Conservation (phyloP, 768 basidiomycete genomes). For the Suillus luteus region DNA sequence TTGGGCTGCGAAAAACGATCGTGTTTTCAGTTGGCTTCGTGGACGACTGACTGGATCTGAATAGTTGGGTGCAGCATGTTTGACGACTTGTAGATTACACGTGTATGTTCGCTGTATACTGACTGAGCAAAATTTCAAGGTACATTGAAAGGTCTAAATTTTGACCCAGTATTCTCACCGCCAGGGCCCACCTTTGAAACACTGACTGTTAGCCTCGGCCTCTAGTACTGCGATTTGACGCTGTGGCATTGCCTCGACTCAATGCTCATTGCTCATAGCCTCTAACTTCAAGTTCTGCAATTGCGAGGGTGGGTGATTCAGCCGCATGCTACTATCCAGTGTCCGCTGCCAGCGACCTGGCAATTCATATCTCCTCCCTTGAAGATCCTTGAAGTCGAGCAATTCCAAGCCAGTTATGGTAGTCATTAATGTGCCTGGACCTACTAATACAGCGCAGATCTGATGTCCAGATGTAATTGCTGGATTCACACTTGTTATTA, state of each 20-base stretch:
- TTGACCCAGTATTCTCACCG: neutral
- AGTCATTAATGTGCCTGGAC: neutral
- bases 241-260: no score
- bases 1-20: neutral
- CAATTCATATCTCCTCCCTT: no score
- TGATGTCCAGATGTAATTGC: neutral
- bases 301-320: neutral
- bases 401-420: neutral
- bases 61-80: no score
- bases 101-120: neutral
- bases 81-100: neutral
- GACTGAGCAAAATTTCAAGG: neutral
- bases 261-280: no score
- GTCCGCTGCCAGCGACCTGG: no score
- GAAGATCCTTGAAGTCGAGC: no score
- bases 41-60: neutral
- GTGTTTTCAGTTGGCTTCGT: neutral
- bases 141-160: neutral
- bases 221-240: no score
- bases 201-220: no score
- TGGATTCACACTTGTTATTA: neutral
- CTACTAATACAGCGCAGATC: neutral
- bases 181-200: neutral
- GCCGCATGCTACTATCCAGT: no score
- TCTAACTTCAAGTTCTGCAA: neutral